A percentile compares a stretch with the other conserved stretches of the same genome.
phyloP scores from a whole-genome alignment of 306 rosid genomes.

The Quercus gilva region DNA sequence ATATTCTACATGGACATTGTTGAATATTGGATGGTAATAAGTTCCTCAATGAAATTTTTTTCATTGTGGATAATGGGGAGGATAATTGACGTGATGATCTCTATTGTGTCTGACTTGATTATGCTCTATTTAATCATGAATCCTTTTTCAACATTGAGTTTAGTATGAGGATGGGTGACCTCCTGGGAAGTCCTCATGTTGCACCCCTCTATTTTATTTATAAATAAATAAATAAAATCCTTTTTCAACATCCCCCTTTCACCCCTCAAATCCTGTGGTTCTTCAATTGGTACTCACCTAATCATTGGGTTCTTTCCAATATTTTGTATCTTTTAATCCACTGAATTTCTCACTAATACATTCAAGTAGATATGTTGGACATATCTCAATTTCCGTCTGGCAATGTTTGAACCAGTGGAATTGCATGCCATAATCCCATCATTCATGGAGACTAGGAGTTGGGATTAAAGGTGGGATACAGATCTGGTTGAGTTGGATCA shows the following conservation, averaged over 20 bases:
- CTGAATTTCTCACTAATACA: not conserved
- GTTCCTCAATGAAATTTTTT: not conserved
- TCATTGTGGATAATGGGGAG: not conserved
- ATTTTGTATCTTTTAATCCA: not conserved
- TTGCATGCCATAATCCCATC: not conserved
- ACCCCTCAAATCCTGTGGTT: not conserved
- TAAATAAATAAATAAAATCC: not conserved
- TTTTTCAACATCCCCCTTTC: not conserved
- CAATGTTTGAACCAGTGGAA: not conserved
- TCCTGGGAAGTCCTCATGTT: no score
- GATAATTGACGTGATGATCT: not conserved
- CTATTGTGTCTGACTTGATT: not conserved
- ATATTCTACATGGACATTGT: not conserved
- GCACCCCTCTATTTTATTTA: no score
- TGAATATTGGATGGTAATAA: not conserved
- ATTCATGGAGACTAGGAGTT: not conserved
- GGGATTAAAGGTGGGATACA: not conserved
- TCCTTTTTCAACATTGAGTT: no score
- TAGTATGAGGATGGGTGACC: no score
- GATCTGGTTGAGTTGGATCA: not conserved
- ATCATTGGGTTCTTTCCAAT: no score
- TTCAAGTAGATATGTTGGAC: not conserved
- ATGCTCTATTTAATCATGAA: no score
- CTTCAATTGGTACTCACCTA: not conserved
- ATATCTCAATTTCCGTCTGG: not conserved